Evolutionary conservation across 805 yeast genomes (phyloP).

Genomic region (Sugiyamaella chiloensis): DNA sequence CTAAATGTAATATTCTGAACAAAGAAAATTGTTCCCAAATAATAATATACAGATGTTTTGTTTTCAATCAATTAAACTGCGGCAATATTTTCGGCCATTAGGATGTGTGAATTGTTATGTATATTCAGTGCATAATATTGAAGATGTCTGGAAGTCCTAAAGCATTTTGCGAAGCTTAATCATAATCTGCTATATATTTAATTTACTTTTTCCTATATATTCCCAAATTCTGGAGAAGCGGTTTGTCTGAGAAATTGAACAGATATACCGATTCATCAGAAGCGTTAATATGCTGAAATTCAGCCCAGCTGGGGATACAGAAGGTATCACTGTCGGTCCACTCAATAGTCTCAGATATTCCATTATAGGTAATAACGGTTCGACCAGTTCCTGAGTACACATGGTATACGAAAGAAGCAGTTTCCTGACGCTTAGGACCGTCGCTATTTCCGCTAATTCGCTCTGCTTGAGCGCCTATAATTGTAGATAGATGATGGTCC

Average conservation of each 20-base stretch:
- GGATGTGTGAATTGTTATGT: no score
- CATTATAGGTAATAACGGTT: conserved; percentile 7
- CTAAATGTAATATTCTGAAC: no score
- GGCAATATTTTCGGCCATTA: no score
- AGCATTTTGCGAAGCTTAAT: neutral
- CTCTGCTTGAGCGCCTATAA: conserved; percentile 18
- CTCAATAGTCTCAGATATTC: neutral
- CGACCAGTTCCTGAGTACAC: conserved; percentile 14
- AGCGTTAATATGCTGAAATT: conserved; percentile 14
- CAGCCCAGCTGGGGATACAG: conserved; percentile 16
- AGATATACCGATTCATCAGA: conserved; percentile 9
- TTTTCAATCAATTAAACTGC: no score
- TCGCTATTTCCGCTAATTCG: neutral
- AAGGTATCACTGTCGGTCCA: conserved; percentile 14
- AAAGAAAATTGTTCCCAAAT: no score
- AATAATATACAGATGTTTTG: no score
- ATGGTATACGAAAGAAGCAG: conserved; percentile 14
- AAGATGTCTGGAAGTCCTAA: no score
- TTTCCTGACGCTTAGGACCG: conserved; percentile 9
- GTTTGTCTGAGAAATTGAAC: conserved; percentile 12
- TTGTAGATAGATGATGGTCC: conserved; percentile 9
- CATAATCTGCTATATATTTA: neutral
- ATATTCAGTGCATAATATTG: no score
- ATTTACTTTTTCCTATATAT: conserved; percentile 4
- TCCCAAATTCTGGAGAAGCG: conserved; percentile 11